Conservation (phyloP, 345 rosid species). For the Eucalyptus melliodora region DNA sequence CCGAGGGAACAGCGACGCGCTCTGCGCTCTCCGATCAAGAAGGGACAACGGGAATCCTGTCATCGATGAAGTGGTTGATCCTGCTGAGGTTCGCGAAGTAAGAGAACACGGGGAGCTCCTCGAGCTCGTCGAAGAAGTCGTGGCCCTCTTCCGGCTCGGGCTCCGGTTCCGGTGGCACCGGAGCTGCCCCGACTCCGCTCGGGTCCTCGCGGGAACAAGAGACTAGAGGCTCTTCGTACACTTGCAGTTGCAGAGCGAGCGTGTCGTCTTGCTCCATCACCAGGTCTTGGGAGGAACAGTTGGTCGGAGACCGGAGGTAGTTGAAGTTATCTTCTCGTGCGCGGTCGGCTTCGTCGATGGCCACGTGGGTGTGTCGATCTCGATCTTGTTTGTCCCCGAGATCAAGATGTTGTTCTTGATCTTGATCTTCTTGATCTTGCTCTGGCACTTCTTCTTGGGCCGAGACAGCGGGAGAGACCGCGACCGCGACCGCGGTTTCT, state of each 20-base stretch:
- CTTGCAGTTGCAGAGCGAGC: conserved; percentile 10
- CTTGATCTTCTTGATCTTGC: background rate
- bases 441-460: background rate
- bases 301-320: conserved; percentile 22
- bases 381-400: background rate
- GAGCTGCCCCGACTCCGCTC: background rate
- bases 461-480: background rate
- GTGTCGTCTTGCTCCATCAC: conserved; percentile 9
- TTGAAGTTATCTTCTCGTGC: conserved; percentile 16
- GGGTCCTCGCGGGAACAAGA: background rate
- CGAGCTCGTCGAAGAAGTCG: conserved; percentile 73
- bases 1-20: background rate
- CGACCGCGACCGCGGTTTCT: background rate
- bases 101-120: conserved; percentile 42
- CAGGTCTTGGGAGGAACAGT: conserved; percentile 15
- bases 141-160: conserved; percentile 18
- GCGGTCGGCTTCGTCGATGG: background rate
- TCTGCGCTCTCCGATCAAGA: background rate
- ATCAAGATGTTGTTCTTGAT: background rate
- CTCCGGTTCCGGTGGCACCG: too few species aligned
- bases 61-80: conserved; percentile 35
- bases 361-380: background rate
- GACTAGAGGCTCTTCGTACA: conserved; percentile 35
- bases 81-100: conserved; percentile 25
- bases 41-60: conserved; percentile 51